phyloP scores from a whole-genome alignment of 805 yeast genomes.

The Diddensiella transvaalensis region DNA sequence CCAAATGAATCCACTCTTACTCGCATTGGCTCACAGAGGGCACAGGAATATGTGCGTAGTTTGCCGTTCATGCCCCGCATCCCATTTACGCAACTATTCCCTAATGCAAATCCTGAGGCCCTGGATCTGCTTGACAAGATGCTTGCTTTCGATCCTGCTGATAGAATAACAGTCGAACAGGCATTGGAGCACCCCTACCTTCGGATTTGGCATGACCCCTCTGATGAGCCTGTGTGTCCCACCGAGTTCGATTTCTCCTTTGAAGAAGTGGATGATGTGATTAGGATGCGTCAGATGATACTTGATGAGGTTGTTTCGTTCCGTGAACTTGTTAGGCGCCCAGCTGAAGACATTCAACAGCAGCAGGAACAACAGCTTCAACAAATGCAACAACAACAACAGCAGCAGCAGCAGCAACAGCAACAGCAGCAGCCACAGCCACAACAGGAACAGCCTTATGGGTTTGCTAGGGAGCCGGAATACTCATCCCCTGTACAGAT shows the following conservation, averaged over 20 bases:
- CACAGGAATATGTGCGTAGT: conserved; percentile 80
- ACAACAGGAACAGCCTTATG: conserved; percentile 28
- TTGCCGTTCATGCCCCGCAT: conserved; percentile 67
- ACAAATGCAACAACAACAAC: conserved; percentile 31
- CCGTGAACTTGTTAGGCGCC: conserved; percentile 77
- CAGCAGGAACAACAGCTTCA: conserved; percentile 30
- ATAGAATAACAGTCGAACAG: conserved; percentile 81
- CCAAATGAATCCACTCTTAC: conserved; percentile 70
- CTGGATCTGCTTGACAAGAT: conserved; percentile 72
- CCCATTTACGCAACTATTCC: conserved; percentile 53
- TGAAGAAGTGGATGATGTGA: conserved; percentile 79
- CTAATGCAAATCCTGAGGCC: conserved; percentile 83
- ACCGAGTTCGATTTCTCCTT: conserved; percentile 82
- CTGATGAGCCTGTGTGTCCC: conserved; percentile 77
- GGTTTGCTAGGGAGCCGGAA: conserved; percentile 18
- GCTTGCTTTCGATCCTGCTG: conserved; percentile 82
- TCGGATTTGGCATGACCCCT: conserved; percentile 87
- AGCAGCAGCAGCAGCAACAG: conserved; percentile 31
- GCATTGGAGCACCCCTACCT: conserved; percentile 89
- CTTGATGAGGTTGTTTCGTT: conserved; percentile 74
- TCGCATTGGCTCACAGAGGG: conserved; percentile 78
- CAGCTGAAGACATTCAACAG: conserved; percentile 42
- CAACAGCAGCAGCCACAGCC: conserved; percentile 34
- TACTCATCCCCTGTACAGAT: conserved; percentile 28
- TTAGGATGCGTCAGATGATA: conserved; percentile 69